Evolutionary conservation across 2,329 filamentous ascomycete species (phyloP).

Genomic region (Clarireedia homoeocarpa): DNA sequence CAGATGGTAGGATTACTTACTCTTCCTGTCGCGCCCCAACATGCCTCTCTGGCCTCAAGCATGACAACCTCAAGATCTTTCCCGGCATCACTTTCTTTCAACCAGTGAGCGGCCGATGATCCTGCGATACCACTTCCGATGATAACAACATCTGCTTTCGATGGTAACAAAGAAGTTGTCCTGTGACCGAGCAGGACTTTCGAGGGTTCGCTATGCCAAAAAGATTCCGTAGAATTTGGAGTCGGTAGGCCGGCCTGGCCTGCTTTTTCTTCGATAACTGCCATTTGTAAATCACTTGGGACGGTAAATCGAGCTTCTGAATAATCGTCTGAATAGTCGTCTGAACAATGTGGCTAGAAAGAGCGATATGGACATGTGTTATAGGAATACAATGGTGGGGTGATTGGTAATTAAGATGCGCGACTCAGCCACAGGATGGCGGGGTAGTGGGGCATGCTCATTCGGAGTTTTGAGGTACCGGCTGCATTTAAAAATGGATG

Average conservation of each 20-base stretch:
- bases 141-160: slow-evolving; percentile 58
- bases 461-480: too few species aligned
- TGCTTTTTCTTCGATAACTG: neutral
- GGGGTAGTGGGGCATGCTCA: too few species aligned
- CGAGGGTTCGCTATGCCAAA: slow-evolving; percentile 67
- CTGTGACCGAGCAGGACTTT: slow-evolving; percentile 56
- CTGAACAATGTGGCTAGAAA: neutral
- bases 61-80: slow-evolving; percentile 51
- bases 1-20: slow-evolving; percentile 38
- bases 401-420: neutral
- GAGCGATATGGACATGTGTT: neutral
- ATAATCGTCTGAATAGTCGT: neutral
- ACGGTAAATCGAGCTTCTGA: neutral
- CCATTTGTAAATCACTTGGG: neutral
- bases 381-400: neutral
- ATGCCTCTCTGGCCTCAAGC: slow-evolving; percentile 72
- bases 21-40: slow-evolving; percentile 76
- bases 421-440: too few species aligned
- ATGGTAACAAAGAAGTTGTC: slow-evolving; percentile 56
- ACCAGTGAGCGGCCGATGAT: slow-evolving; percentile 58
- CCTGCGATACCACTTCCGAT: slow-evolving; percentile 73
- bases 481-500: too few species aligned
- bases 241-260: slow-evolving; percentile 43
- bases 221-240: slow-evolving; percentile 53
- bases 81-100: slow-evolving; percentile 39